These are phyloP conservation scores for Xerocomellus chrysenteron DNA, from an alignment of 768 basidiomycete species.

Conservation along the genomic window DNA sequence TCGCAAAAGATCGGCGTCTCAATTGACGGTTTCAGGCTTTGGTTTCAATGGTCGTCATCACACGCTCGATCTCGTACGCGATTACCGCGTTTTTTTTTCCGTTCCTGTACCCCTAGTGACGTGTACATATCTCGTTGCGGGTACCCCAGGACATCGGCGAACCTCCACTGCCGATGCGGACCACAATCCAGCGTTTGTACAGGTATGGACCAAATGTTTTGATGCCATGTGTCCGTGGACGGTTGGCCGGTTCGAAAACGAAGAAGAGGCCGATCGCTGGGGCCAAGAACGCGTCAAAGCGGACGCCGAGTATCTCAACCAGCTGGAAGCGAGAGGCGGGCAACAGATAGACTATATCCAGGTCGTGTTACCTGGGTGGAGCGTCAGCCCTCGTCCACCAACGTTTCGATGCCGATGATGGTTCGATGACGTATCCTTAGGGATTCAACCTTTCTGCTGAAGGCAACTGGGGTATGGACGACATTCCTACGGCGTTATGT, in stretches of 20 bases:
- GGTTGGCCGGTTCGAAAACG: conserved; percentile 64
- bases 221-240: conserved; percentile 86
- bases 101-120: conserved; percentile 65
- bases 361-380: conserved; percentile 78
- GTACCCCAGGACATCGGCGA: conserved; percentile 74
- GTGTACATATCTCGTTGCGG: conserved; percentile 74
- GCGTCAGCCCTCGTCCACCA: conserved; percentile 58
- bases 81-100: conserved; percentile 59
- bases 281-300: conserved; percentile 59
- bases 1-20: neutral
- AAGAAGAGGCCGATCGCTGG: conserved; percentile 62
- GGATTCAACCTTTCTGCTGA: conserved; percentile 72
- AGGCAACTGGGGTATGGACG: conserved; percentile 72
- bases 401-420: no score
- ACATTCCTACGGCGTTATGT: conserved; percentile 81
- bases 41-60: conserved; percentile 64
- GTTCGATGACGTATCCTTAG: conserved; percentile 32
- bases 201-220: conserved; percentile 72
- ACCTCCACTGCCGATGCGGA: conserved; percentile 70
- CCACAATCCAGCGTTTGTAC: conserved; percentile 58
- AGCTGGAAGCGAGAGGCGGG: conserved; percentile 42
- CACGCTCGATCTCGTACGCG: conserved; percentile 55
- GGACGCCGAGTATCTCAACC: conserved; percentile 60
- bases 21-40: conserved; percentile 47
- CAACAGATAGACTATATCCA: conserved; percentile 79